Conservation (phyloP, 495 filamentous ascomycete genomes). For the Neurospora africana region DNA sequence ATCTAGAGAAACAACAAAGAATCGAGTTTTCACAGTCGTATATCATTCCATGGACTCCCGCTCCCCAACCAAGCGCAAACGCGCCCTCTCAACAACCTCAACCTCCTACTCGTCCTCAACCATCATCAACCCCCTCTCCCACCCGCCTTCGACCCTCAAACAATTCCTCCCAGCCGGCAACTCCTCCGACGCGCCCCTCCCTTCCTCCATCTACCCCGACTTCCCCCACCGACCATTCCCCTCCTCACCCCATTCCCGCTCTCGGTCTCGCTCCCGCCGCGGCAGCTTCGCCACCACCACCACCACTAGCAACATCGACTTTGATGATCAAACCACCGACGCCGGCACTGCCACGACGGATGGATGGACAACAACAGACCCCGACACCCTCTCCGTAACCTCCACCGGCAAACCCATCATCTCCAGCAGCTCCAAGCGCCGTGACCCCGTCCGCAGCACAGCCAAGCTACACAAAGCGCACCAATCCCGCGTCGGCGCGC, state of each 20-base stretch:
- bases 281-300: background rate
- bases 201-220: constrained; percentile 22
- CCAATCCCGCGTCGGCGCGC: constrained; percentile 17
- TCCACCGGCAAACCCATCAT: background rate
- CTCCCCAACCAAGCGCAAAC: constrained; percentile 16
- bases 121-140: constrained; percentile 37
- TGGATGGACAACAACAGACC: background rate
- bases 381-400: background rate
- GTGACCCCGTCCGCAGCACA: constrained; percentile 1
- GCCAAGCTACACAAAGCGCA: background rate
- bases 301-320: background rate
- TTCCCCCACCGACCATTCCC: constrained; percentile 33
- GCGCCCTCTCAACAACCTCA: constrained; percentile 2
- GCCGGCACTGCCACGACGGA: background rate
- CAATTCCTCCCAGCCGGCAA: constrained; percentile 33
- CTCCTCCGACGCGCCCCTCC: constrained; percentile 21
- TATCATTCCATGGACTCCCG: background rate
- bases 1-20: background rate
- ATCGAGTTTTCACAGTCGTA: background rate
- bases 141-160: constrained; percentile 27
- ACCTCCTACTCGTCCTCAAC: constrained; percentile 11
- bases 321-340: background rate
- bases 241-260: background rate
- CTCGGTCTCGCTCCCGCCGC: background rate
- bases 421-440: background rate